These are phyloP conservation scores for Thymus quinquecostatus DNA, from an alignment of 257 asterid species.

Conservation along the genomic window DNA sequence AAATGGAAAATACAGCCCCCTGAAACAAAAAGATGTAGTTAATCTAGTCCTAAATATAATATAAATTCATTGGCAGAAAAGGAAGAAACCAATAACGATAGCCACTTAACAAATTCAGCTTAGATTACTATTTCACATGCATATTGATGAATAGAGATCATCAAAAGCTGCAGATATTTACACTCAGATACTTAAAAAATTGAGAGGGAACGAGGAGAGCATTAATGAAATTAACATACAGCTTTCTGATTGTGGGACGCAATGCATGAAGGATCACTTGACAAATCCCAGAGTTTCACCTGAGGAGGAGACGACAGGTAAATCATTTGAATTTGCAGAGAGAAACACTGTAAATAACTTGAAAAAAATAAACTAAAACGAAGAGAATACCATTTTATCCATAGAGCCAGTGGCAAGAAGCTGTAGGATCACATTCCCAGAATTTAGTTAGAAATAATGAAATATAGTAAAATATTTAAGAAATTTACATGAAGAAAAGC, in stretches of 20 bases:
- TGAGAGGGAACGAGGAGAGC: not conserved
- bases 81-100: not conserved
- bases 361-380: slow-evolving; percentile 11
- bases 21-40: slow-evolving; percentile 31
- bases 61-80: not conserved
- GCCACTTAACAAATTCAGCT: not conserved
- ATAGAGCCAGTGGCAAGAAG: slow-evolving; percentile 92
- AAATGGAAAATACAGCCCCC: slow-evolving; percentile 88
- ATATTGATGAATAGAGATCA: not conserved
- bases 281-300: slow-evolving; percentile 97
- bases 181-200: not conserved
- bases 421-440: slow-evolving; percentile 44
- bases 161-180: not conserved
- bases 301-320: slow-evolving; percentile 37
- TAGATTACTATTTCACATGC: not conserved
- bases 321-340: not conserved
- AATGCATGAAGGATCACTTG: slow-evolving; percentile 68
- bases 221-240: slow-evolving; percentile 33
- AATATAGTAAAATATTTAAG: not conserved
- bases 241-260: slow-evolving; percentile 56
- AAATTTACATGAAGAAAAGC: not conserved
- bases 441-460: slow-evolving; percentile 30
- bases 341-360: not conserved
- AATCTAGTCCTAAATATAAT: not conserved
- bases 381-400: slow-evolving; percentile 71